Evolutionary conservation across 108 stramenopile genomes (phyloP), one percentile per base, ranked within the genome.

Genomic region (Nannochloropsis gaditana): DNA sequence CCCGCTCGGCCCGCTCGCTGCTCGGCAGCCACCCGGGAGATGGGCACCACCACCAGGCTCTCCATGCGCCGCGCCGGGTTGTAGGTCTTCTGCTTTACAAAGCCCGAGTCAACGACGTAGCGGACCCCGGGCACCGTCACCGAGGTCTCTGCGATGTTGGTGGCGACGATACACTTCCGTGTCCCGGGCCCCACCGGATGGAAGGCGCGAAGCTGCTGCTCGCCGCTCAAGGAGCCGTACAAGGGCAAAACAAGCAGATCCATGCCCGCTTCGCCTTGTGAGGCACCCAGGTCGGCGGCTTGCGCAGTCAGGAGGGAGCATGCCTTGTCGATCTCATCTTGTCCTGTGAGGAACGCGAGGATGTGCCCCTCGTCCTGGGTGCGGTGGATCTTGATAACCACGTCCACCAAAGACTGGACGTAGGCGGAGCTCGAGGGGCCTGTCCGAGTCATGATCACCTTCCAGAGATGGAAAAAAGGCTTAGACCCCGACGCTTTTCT

Each of bases 101-200:
- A 95, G 11, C 99, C 99, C 43, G 93, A 89, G 90, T 99, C 99
- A 42, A 98, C 89, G 43, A 99, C 97, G 85, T 92, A 96, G 21
- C 93, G 89, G 50, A 99, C 95, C 4, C 95, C 96, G 47, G 94
- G 93, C 45, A 99, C 88, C 19, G 98, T 99, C 9, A 99, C 93
- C n/a, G 94, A 95, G 5, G 98, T 99, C 91, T 99, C 98, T 44
- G 95, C 96, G 87, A 99, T 96, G 89, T 98, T 99, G 41, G 99
- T 99, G 8, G 96, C 92, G 82, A 98, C 86, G 85, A 99, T 93
- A 44, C 85, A 84, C 85, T 90, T 87, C n/a, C 89, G 88, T 87
- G 84, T 45, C 43, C 84, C 81, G 9, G 84, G 43, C 45, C 41
- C 42, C 59, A 44, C 87, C 43, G 87, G 43, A 15, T 73, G 59